Evolutionary conservation across 176 grass and related monocot genomes (phyloP), one percentile per base, ranked within the genome.

Genomic region (Saccharum spontaneum): DNA sequence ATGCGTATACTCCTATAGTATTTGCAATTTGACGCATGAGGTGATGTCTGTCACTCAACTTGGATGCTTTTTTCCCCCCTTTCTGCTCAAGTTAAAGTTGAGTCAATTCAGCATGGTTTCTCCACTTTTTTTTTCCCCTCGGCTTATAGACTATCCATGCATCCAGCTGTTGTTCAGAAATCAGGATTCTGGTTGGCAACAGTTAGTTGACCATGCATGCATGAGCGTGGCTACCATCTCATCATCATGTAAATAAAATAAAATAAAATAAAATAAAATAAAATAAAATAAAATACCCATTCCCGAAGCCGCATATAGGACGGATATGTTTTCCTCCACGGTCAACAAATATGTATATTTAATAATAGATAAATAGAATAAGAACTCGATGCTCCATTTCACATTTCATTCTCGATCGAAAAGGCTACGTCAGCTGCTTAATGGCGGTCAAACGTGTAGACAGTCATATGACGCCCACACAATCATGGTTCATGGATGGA

Each of bases 11-110:
- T 13, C 44, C 3, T 63, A n/a, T 23, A 3, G 2, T 63, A 41
- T 11, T 16, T 80, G 57, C 69, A 80, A 86, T 17, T 80, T 80
- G 84, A 65, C 22, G 73, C 26, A 65, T 24, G 59, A 3, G n/a
- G 9, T 24, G n/a, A 61, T 61, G 59, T 50, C 8, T 22, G 18
- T 20, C 22, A 61, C 39, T 54, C 15, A 40, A 17, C 14, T 17
- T 50, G 48, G 48, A 50, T 50, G 45, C 0, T 48, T 48, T 16
- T 49, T 49, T 49, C 16, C 16, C 3, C 40, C 48, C 0, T 50
- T 50, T 57, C 52, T 57, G 52, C n/a, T 52, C n/a, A 23, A 39
- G 14, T 48, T 80, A 61, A 10, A 26, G 60, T 30, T 76, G 45
- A 52, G 59, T 66, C 82, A 20, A 37, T 26, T 13, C 7, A 55